Percentiles rank a stretch among this genome's conserved stretches.
phyloP scores from a whole-genome alignment of 306 rosid genomes.

The Abrus pulchellus region DNA sequence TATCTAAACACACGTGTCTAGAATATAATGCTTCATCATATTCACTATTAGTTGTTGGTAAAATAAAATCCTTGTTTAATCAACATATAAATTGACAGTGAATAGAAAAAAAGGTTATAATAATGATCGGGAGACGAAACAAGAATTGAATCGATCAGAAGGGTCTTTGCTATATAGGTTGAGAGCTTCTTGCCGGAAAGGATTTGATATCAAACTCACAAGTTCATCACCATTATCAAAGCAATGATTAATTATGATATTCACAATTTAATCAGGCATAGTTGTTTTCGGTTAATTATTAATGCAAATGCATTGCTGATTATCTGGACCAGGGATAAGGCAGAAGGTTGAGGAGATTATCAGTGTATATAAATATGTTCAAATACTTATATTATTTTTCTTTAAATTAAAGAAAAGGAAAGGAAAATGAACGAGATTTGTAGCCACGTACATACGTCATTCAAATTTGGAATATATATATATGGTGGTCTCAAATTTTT shows the following conservation, averaged over 20 bases:
- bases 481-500: not conserved
- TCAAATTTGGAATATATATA: not conserved
- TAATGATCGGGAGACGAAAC: not conserved
- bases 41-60: not conserved
- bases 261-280: not conserved
- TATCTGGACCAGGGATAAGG: not conserved
- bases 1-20: no score
- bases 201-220: not conserved
- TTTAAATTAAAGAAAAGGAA: not conserved
- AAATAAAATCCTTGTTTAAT: not conserved
- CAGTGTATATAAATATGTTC: not conserved
- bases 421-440: not conserved
- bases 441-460: not conserved
- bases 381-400: not conserved
- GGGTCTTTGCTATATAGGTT: not conserved
- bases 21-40: no score
- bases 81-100: not conserved
- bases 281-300: not conserved
- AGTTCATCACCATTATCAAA: not conserved
- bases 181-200: not conserved
- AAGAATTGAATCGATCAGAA: not conserved
- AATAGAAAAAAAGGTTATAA: not conserved
- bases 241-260: not conserved
- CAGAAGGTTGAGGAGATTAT: not conserved
- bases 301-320: not conserved